Evolutionary conservation across 2,329 filamentous ascomycete genomes (phyloP).

Genomic region (Fusarium lateritium): DNA sequence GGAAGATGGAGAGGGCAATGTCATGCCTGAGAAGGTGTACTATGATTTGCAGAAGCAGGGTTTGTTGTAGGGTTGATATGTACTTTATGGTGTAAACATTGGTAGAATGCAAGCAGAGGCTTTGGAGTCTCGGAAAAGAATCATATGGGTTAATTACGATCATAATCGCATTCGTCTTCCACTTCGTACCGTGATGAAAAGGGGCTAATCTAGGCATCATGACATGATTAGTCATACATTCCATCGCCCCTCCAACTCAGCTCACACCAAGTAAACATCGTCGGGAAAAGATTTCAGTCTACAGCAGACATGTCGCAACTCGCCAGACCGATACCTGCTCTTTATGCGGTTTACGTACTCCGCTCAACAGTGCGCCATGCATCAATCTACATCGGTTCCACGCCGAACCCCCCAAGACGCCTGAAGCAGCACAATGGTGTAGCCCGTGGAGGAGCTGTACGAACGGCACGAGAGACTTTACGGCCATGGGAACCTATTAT

Average conservation of each 20-base stretch:
- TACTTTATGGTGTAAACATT: slow-evolving; percentile 16
- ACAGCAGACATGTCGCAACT: slow-evolving; percentile 57
- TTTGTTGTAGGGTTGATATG: slow-evolving; percentile 69
- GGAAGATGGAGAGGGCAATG: slow-evolving; percentile 97
- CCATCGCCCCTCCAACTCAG: slow-evolving; percentile 45
- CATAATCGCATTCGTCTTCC: neutral
- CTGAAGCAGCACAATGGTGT: slow-evolving; percentile 93
- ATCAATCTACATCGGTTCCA: slow-evolving; percentile 90
- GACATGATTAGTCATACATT: slow-evolving; percentile 44
- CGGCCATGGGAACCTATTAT: slow-evolving; percentile 94
- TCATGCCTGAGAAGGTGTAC: slow-evolving; percentile 99
- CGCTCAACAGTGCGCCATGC: slow-evolving; percentile 82
- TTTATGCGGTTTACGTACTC: slow-evolving; percentile 94
- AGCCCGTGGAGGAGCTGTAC: slow-evolving; percentile 82
- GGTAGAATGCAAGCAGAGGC: slow-evolving; percentile 4
- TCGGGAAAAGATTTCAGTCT: neutral
- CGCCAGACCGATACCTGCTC: slow-evolving; percentile 79
- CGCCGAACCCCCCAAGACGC: slow-evolving; percentile 87
- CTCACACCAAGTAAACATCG: slow-evolving; percentile 38
- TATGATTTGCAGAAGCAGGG: slow-evolving; percentile 95
- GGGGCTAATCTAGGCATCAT: slow-evolving; percentile 20
- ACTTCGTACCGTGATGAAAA: neutral
- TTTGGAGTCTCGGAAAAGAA: neutral
- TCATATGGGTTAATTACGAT: neutral
- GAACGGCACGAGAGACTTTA: slow-evolving; percentile 77